phyloP scores from a whole-genome alignment of 1,284 basidiomycete genomes.

The Puccinia novopanici region DNA sequence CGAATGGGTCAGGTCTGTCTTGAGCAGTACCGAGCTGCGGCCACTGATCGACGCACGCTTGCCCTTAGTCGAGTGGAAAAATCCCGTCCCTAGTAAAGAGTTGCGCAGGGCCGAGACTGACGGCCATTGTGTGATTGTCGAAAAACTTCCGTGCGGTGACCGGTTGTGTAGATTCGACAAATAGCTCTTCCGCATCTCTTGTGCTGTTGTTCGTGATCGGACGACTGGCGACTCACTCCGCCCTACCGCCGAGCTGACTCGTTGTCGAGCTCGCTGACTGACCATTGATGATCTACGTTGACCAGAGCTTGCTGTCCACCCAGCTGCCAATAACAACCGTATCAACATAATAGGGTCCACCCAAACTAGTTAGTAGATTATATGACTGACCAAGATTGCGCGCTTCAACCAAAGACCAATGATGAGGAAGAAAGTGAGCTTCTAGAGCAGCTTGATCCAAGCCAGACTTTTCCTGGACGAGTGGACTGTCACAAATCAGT shows the following conservation, averaged over 20 bases:
- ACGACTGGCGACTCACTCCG: not conserved
- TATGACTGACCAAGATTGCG: not conserved
- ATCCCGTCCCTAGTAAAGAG: constrained; percentile 18
- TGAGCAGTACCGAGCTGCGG: not conserved
- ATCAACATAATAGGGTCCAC: not conserved
- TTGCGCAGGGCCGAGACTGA: constrained; percentile 31
- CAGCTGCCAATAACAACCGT: not conserved
- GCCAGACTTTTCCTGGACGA: constrained; percentile 13
- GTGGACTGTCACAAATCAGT: not conserved
- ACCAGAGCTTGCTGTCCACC: not conserved
- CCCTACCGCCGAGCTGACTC: not conserved
- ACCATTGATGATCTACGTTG: not conserved
- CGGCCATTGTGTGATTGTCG: not conserved
- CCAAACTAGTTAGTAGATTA: not conserved
- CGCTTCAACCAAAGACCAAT: constrained; percentile 9
- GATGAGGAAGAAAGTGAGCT: not conserved
- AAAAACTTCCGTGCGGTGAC: not conserved
- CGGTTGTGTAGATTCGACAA: not conserved
- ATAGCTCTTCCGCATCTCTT: not conserved
- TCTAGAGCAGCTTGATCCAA: not conserved
- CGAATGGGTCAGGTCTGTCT: not conserved
- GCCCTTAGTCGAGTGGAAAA: not conserved
- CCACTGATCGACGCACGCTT: not conserved
- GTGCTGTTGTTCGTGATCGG: not conserved
- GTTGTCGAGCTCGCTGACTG: not conserved